Percentiles rank a stretch among this genome's conserved stretches.
Conservation (phyloP, 2,329 filamentous ascomycete genomes). For the Leptodontidium sp. region DNA sequence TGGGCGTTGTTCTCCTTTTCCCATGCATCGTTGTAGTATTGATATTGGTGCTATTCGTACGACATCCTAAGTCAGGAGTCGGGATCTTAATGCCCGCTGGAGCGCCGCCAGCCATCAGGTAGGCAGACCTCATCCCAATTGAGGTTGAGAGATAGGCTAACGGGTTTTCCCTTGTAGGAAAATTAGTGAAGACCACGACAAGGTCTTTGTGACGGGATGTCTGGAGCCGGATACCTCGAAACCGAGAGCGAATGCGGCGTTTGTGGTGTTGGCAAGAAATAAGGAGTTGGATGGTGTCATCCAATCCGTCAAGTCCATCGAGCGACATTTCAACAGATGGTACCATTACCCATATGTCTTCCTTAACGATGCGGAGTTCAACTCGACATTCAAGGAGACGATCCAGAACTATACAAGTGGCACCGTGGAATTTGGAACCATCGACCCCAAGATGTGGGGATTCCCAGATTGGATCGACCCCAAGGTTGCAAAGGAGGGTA, state of each 20-base stretch:
- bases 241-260: conserved; percentile 90
- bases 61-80: conserved; percentile 83
- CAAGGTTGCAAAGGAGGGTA: conserved; percentile 93
- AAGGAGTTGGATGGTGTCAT: conserved; percentile 96
- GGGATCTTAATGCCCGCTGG: conserved; percentile 88
- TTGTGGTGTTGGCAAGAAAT: conserved; percentile 94
- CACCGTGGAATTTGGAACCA: conserved; percentile 91
- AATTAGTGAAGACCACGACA: conserved; percentile 97
- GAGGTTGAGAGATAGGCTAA: conserved; percentile 31
- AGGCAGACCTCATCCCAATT: conserved; percentile 41
- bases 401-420: conserved; percentile 90
- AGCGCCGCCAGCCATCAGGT: conserved; percentile 89
- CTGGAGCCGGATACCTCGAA: conserved; percentile 79
- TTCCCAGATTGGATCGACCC: conserved; percentile 96
- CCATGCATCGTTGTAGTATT: conserved; percentile 90
- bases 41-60: conserved; percentile 88
- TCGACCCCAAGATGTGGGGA: conserved; percentile 91
- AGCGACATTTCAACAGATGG: conserved; percentile 99
- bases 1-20: conserved; percentile 92
- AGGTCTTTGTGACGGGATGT: conserved; percentile 93
- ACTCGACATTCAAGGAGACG: conserved; percentile 88
- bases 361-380: conserved; percentile 96
- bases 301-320: conserved; percentile 96
- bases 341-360: conserved; percentile 99
- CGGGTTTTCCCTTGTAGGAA: conserved; percentile 62